These are phyloP conservation scores for Acorus gramineus DNA, from an alignment of 106 monocot species.

Conservation along the genomic window DNA sequence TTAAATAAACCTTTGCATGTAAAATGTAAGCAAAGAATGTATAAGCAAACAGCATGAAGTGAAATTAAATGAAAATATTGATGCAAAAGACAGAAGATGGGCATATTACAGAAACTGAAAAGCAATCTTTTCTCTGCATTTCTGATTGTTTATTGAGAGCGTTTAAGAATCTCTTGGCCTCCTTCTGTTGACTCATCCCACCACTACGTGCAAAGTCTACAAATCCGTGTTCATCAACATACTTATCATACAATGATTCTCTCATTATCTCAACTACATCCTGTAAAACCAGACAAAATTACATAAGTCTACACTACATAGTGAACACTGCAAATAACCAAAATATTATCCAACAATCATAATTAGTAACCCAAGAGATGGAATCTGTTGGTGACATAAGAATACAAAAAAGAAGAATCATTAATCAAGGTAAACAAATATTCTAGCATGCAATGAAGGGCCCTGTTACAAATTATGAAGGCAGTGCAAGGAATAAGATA, in stretches of 20 bases:
- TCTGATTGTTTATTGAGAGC: constrained; percentile 90
- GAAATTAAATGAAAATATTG: not conserved
- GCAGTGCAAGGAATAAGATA: no score
- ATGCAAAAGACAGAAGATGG: not conserved
- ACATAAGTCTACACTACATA: not conserved
- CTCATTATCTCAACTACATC: constrained; percentile 98
- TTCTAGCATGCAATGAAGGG: no score
- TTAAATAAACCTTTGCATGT: not conserved
- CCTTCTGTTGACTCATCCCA: constrained; percentile 96
- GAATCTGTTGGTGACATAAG: no score
- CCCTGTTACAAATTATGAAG: no score
- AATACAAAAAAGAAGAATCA: no score
- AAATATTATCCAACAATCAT: not conserved
- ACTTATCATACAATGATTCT: constrained; percentile 94
- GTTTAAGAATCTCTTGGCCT: constrained; percentile 75
- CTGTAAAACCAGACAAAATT: constrained; percentile 25
- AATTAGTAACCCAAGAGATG: no score
- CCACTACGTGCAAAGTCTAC: constrained; percentile 84
- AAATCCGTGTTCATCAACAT: constrained; percentile 87
- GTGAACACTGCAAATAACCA: not conserved
- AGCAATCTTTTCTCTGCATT: constrained; percentile 67
- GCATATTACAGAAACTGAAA: constrained; percentile 66
- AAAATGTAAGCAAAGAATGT: not conserved
- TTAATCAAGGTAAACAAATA: no score
- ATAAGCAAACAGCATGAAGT: not conserved